Percentiles rank a stretch among this genome's conserved stretches.
These are phyloP conservation scores for Fusarium sp. DNA, from an alignment of 2,329 filamentous ascomycete species.

Conservation along the genomic window DNA sequence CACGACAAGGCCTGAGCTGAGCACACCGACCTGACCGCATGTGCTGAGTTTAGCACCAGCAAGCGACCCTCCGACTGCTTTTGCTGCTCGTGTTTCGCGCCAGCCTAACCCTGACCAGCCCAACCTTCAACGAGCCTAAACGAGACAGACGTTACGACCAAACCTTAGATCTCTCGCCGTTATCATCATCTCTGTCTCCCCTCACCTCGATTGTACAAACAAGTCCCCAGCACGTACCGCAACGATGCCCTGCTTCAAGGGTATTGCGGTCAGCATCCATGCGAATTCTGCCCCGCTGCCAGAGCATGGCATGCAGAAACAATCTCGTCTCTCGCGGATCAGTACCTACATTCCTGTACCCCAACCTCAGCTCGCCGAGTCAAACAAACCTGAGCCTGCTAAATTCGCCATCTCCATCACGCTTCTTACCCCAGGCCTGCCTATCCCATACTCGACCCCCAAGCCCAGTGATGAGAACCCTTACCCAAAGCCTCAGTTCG, in stretches of 20 bases:
- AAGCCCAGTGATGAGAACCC: constrained; percentile 82
- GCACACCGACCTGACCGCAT: constrained; percentile 38
- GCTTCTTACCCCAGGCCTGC: constrained; percentile 85
- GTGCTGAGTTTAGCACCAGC: constrained; percentile 30
- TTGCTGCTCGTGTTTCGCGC: constrained; percentile 30
- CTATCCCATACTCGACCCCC: constrained; percentile 92
- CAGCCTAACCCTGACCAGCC: constrained; percentile 18
- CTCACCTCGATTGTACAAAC: constrained; percentile 30
- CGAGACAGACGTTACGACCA: constrained; percentile 24
- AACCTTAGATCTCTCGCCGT: constrained; percentile 26
- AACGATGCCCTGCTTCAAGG: constrained; percentile 96
- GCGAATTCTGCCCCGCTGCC: constrained; percentile 81
- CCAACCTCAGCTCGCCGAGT: constrained; percentile 77
- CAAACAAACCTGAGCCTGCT: constrained; percentile 87
- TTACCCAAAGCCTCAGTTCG: constrained; percentile 83
- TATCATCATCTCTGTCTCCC: constrained; percentile 37
- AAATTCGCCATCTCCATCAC: constrained; percentile 99
- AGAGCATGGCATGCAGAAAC: constrained; percentile 95
- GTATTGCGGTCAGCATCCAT: constrained; percentile 98
- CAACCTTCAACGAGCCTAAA: constrained; percentile 25
- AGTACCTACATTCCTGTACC: constrained; percentile 98
- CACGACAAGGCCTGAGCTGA: constrained; percentile 34
- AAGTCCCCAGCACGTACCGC: constrained; percentile 36
- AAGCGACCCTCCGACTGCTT: constrained; percentile 35
- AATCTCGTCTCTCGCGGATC: constrained; percentile 90